These are phyloP conservation scores for Torrubiella hemipterigena DNA, from an alignment of 2,329 filamentous ascomycete species.

Conservation along the genomic window DNA sequence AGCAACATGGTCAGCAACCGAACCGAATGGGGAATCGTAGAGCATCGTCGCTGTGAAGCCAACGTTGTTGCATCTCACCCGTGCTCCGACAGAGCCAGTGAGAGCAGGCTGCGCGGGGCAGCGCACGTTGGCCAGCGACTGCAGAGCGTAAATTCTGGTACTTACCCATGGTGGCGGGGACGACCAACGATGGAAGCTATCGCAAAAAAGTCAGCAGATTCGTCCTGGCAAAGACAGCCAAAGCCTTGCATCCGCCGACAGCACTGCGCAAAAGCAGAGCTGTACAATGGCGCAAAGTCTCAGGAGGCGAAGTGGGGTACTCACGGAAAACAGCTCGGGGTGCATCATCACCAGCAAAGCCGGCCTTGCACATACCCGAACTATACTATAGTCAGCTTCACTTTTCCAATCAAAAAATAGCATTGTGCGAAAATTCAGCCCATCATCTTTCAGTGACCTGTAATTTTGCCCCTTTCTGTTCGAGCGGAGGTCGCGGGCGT, in stretches of 20 bases:
- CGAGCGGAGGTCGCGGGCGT: too few relatives aligned
- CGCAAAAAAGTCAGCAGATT: conserved; percentile 21
- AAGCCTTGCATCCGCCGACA: conserved; percentile 7
- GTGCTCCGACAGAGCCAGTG: too few relatives aligned
- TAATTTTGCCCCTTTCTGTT: too few relatives aligned
- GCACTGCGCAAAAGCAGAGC: too few relatives aligned
- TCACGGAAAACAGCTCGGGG: conserved; percentile 99
- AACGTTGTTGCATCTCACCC: too few relatives aligned
- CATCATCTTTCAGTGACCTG: too few relatives aligned
- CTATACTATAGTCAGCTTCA: conserved; percentile 42
- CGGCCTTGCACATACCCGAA: conserved; percentile 99
- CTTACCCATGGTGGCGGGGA: conserved; percentile 99
- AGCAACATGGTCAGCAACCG: too few relatives aligned
- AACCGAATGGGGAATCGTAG: too few relatives aligned
- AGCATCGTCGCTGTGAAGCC: too few relatives aligned
- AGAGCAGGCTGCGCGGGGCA: not conserved
- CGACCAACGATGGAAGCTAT: conserved; percentile 98
- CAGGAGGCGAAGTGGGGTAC: conserved; percentile 36
- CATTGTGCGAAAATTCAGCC: not conserved
- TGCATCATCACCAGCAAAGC: conserved; percentile 99
- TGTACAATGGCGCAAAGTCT: too few relatives aligned
- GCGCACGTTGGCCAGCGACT: not conserved
- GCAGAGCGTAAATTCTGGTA: conserved; percentile 13
- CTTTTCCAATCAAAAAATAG: conserved; percentile 2
- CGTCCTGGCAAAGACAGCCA: conserved; percentile 2